Percentiles rank a stretch among this genome's conserved stretches.
Evolutionary conservation across 768 basidiomycete genomes (phyloP).

Genomic region (Tylopilus cervinicoccineus): DNA sequence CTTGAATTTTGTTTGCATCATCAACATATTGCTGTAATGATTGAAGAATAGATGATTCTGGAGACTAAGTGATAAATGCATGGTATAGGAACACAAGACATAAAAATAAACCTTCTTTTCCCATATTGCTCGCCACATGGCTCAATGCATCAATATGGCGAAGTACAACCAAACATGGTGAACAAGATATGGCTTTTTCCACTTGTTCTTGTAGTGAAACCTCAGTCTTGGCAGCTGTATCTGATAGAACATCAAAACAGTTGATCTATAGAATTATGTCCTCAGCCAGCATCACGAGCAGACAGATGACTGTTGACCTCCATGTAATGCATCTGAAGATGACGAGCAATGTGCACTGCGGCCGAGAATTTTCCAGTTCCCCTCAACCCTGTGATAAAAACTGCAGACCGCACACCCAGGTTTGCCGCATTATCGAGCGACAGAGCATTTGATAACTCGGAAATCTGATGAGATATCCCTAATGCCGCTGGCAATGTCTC

Average conservation of each 20-base stretch:
- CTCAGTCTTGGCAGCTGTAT: conserved; percentile 72
- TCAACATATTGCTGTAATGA: conserved; percentile 62
- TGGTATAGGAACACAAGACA: neutral
- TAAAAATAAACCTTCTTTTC: conserved; percentile 47
- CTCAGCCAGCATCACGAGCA: neutral
- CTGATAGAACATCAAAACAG: conserved; percentile 79
- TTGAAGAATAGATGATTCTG: conserved; percentile 58
- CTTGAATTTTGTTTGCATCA: conserved; percentile 53
- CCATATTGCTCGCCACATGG: conserved; percentile 56
- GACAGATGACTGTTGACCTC: conserved; percentile 46
- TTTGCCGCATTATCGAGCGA: conserved; percentile 52
- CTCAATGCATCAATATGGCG: conserved; percentile 78
- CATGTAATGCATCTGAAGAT: conserved; percentile 71
- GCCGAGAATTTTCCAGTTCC: conserved; percentile 80
- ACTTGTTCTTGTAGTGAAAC: conserved; percentile 67
- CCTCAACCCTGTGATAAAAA: conserved; percentile 74
- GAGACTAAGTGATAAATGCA: neutral
- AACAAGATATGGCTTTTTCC: conserved; percentile 70
- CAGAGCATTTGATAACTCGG: conserved; percentile 57
- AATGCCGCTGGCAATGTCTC: neutral
- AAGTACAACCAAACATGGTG: conserved; percentile 82
- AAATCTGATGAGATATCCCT: conserved; percentile 45
- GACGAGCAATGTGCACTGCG: conserved; percentile 50
- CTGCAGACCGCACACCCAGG: conserved; percentile 62
- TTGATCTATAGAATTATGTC: conserved; percentile 55